Base-by-base conservation (phyloP, 768 basidiomycete genomes). In the Suillus luteus region DNA sequence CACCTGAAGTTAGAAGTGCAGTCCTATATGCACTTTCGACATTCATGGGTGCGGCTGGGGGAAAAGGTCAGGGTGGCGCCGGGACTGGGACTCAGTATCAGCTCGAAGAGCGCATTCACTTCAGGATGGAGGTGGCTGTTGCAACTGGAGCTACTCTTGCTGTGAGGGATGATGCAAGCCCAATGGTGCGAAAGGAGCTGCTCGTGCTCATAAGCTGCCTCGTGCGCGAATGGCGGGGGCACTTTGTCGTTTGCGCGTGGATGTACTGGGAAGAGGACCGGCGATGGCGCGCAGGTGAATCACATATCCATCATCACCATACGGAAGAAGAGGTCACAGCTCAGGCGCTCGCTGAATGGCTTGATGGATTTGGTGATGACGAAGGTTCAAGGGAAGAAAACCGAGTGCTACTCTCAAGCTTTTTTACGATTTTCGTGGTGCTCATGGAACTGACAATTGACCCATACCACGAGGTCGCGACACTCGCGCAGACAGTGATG, bases 221-320 rank as follows among this genome's bases (percentile, higher is more conserved):
- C 24, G 95, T 96, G 43, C 92, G 95, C 74, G 96, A 99, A 74
- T 98, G 96, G 93, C 81, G 95, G 62, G 97, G 96, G 8, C 93
- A 93, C 79, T 95, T 99, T 69, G 93, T 96, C 55, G 87, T 95
- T 44, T 97, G 96, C 66, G 95, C 96, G 1, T 99, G 96, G 96
- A 79, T 94, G 10, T 96, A 97, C 73, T 93, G 93, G 88, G 95
- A 97, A 72, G 93, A 96, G 73, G 92, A 96, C 68, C 78, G 88
- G 58, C 85, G 82, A 64, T 87, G 89, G 85, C 77, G 83, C 67
- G 78, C 60, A 71, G 38, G 57, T 27, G 81, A 68, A 43, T 67
- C 75, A 17, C 68, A 65, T 24, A 54, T 66, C 37, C 70, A 75
- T 63, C 68, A 77, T 37, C 80, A 81, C 37, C 57, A 58, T 31